Percentiles rank a stretch among this genome's conserved stretches.
Evolutionary conservation across 306 rosid genomes (phyloP).

Genomic region (Quercus ilex): DNA sequence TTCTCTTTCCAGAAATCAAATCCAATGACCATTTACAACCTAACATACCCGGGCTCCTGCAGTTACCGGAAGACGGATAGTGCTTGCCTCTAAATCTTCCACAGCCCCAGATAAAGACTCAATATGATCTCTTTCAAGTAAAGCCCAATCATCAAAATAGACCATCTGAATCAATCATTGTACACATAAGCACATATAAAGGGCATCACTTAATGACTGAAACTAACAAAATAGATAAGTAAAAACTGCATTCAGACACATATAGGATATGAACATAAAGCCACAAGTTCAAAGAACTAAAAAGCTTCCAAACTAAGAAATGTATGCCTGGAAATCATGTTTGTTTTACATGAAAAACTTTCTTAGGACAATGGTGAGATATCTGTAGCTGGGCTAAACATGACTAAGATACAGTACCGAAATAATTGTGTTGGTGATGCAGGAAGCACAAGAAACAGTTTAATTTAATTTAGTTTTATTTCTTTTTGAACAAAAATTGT

Average conservation of each 20-base stretch:
- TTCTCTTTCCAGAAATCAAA: constrained; percentile 20
- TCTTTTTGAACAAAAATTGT: no score
- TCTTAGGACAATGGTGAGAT: neutral
- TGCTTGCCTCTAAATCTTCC: constrained; percentile 89
- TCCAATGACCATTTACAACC: constrained; percentile 2
- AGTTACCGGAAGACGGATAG: constrained; percentile 87
- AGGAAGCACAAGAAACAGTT: no score
- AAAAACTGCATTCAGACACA: neutral
- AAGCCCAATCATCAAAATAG: constrained; percentile 83
- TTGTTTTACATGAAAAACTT: neutral
- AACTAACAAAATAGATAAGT: neutral
- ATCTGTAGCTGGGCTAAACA: neutral
- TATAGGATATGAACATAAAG: neutral
- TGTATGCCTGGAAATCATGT: neutral
- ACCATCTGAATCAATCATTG: constrained; percentile 58
- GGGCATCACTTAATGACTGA: constrained; percentile 4
- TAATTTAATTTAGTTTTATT: no score
- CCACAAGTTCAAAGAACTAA: neutral
- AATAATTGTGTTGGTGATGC: neutral
- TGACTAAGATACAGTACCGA: neutral
- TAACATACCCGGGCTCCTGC: constrained; percentile 81
- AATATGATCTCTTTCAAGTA: constrained; percentile 68
- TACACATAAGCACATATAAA: constrained; percentile 28
- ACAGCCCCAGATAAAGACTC: constrained; percentile 79
- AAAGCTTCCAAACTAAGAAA: constrained; percentile 1